Evolutionary conservation across 441 rosid genomes (phyloP), one percentile per base, ranked within the genome.

Genomic region (Croton laevigatus): DNA sequence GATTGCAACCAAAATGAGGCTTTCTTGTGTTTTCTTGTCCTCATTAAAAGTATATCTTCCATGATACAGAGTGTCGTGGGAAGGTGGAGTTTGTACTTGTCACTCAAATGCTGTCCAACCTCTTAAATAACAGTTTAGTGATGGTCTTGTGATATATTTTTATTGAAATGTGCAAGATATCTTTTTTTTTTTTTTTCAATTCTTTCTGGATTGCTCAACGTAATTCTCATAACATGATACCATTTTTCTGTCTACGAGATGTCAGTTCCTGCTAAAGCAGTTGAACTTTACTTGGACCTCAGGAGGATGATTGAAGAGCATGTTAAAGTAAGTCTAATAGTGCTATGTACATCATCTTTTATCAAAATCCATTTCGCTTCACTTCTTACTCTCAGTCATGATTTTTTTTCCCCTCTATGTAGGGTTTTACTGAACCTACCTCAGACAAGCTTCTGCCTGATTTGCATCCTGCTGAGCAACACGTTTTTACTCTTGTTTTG

Each of bases 401-500:
- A 6, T 38, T 19, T 27, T 57, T 60, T 46, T 76, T 75, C 62
- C 62, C 12, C 20, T 32, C 72, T 16, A 60, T 71, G 13, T 60
- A 94, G 98, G 94, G 89, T 65, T 92, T 80, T 77, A 86, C 97
- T 44, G 98, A 94, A 76, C 98, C 98, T 64, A 85, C 91, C 68
- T 90, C 98, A 27, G 97, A 92, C 45, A 89, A 92, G 84, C 98
- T 94, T 82, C 98, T 94, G 69, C 98, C 98, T 34, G 98, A 94
- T 81, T 69, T 90, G 86, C 97, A 86, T 65, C 98, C 98, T 1
- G 36, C 83, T 49, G 97, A 89, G 68, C 97, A 94, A 75, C 83
- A 92, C 79, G 89, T 80, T 68, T 90, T 90, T 79, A 94, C 98
- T 14, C 96, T 94, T 57, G 98, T 94, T 83, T 85, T 94, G 44